Base-by-base conservation (phyloP, 2,329 filamentous ascomycete species). In the Arthrobotrys entomopaga region DNA sequence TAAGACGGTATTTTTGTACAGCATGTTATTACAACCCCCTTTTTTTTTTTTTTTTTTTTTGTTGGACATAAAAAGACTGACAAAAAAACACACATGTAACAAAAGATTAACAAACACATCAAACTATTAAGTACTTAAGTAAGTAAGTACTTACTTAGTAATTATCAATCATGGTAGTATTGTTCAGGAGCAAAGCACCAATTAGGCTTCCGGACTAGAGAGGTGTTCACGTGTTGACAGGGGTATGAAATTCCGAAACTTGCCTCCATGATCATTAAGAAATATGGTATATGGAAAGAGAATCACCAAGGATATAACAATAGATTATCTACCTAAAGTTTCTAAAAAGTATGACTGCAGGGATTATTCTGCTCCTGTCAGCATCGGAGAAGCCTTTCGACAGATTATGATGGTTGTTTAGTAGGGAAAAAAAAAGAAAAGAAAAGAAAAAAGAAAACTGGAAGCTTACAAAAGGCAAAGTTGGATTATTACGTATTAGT, bases 261-360 rank as follows among this genome's bases (percentile, higher is more conserved):
- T 43, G 48, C 16, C 22, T 24, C 19, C 34, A 20, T 61, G 65
- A 67, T 67, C 56, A 49, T 67, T 34, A 34, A 49, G 20, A 56
- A n/a, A 69, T 69, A 24, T 10, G 65, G 65, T 26, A 61, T 59
- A 52, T 69, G 6, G 16, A 61, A 54, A 43, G 65, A 69, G 65
- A 61, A 61, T 40, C 13, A 48, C 29, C 11, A 34, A 22, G 16
- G 16, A 8, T 34, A 56, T 5, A 29, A 56, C 26, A 42, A 40
- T 56, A 40, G 16, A 50, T n/a, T 59, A 59, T 48, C 40, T 48
- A 59, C 56, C 56, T 59, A 48, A 19, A 57, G 48, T 59, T 6
- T 48, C 40, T 16, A 6, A 13, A 11, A 22, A n/a, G 42, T 40
- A 57, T 57, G 53, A 57, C 53, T 24, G 26, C 53, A 57, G 53